A percentile compares a stretch with the other conserved stretches of the same genome.
Evolutionary conservation across 192 early-diverging fungal species (phyloP).

Genomic region (Spizellomyces sp.): DNA sequence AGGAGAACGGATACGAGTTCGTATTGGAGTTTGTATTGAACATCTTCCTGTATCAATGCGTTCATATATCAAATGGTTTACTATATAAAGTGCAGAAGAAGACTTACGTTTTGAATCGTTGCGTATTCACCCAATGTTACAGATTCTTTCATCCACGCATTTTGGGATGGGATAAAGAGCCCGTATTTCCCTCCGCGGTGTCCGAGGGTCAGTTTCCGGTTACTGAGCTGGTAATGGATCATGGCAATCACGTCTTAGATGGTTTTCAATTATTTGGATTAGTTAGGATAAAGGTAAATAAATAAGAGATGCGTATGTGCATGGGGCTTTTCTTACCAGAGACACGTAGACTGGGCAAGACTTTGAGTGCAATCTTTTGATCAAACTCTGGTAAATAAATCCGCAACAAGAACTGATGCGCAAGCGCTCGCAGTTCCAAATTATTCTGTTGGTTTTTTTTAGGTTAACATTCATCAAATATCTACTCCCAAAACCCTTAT

Average conservation of each 20-base stretch:
- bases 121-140: slow-evolving; percentile 26
- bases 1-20: slow-evolving; percentile 6
- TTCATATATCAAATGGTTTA: not conserved
- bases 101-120: slow-evolving; percentile 1
- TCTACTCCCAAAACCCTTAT: not conserved
- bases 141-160: slow-evolving; percentile 32
- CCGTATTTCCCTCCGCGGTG: slow-evolving; percentile 25
- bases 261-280: not conserved
- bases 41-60: slow-evolving; percentile 5
- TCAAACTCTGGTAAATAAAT: slow-evolving; percentile 36
- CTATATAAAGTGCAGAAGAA: not conserved
- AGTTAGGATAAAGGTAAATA: not conserved
- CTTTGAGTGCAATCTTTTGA: slow-evolving; percentile 38
- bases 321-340: not conserved
- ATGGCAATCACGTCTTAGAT: slow-evolving; percentile 37
- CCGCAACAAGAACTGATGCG: slow-evolving; percentile 33
- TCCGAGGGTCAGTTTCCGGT: slow-evolving; percentile 26
- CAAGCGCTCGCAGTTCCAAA: slow-evolving; percentile 34
- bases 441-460: not conserved
- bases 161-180: slow-evolving; percentile 18
- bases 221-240: slow-evolving; percentile 36
- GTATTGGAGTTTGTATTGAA: slow-evolving; percentile 28
- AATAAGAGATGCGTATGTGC: too few species aligned
- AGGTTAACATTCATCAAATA: too few species aligned
- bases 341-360: slow-evolving; percentile 19